Conservation (phyloP, 75 land plant species). For the Cupressus sempervirens region DNA sequence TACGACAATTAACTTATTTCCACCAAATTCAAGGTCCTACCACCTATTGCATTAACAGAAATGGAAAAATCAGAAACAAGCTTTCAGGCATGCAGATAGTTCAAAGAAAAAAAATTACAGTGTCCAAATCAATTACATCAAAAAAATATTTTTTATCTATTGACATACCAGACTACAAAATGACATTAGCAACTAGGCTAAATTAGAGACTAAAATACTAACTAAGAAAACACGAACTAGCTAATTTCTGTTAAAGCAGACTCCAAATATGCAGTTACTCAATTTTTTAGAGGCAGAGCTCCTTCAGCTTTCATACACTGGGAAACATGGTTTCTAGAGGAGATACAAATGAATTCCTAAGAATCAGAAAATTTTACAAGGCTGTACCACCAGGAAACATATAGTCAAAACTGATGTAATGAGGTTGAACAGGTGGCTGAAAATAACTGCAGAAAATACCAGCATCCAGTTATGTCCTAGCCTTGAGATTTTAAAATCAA, state of each 20-base stretch:
- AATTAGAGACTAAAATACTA: not conserved
- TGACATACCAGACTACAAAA: not conserved
- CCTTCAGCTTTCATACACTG: not conserved
- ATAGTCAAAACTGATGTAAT: constrained; percentile 38
- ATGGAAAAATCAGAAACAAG: not conserved
- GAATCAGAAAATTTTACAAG: not conserved
- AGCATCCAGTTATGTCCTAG: not conserved
- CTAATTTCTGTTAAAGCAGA: constrained; percentile 33
- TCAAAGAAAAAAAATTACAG: not conserved
- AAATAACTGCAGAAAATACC: constrained; percentile 44
- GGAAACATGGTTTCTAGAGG: constrained; percentile 1
- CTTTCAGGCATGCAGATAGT: not conserved
- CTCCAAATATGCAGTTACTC: constrained; percentile 64
- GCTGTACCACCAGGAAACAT: constrained; percentile 17
- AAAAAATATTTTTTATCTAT: not conserved
- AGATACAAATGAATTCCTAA: constrained; percentile 4
- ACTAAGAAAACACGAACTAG: not conserved
- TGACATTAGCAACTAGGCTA: not conserved
- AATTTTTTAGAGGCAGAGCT: constrained; percentile 46
- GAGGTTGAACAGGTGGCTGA: constrained; percentile 62
- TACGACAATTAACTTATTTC: not conserved
- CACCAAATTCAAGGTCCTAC: not conserved
- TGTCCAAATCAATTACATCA: not conserved
- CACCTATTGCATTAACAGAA: not conserved
- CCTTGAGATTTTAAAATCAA: not conserved